phyloP scores from a whole-genome alignment of 148 eudicot species.

The Rhododendron ovatum region DNA sequence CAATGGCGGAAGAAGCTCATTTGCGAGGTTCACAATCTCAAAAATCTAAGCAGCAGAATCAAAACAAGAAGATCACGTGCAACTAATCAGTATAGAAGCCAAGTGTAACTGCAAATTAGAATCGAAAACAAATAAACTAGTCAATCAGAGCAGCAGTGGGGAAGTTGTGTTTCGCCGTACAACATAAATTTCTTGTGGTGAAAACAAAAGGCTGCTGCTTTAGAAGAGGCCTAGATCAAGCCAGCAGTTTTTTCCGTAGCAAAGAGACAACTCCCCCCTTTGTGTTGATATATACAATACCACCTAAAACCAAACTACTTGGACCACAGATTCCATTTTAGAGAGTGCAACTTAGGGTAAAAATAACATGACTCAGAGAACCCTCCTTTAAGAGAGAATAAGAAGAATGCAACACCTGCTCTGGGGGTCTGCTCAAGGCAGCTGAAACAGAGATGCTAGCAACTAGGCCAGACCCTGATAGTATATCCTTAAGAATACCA shows the following conservation, averaged over 20 bases:
- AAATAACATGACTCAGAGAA: neutral
- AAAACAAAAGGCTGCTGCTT: neutral
- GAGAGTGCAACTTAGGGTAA: neutral
- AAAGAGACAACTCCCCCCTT: neutral
- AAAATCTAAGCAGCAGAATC: conserved; percentile 47
- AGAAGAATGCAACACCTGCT: conserved; percentile 57
- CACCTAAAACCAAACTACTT: neutral
- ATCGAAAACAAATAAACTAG: neutral
- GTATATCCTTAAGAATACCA: conserved; percentile 84
- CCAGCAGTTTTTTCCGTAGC: neutral
- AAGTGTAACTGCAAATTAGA: neutral
- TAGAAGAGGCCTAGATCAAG: neutral
- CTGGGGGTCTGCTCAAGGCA: conserved; percentile 91
- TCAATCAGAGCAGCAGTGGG: neutral
- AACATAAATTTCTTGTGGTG: neutral
- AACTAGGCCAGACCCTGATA: conserved; percentile 81
- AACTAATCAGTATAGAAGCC: neutral
- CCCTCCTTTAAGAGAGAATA: neutral
- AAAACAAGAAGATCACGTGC: conserved; percentile 6
- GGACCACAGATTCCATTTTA: neutral
- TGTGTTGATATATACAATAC: neutral
- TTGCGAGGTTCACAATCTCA: conserved; percentile 97
- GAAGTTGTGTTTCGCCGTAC: neutral
- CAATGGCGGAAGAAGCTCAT: conserved; percentile 96
- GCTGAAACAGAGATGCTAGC: conserved; percentile 82